Percentiles rank a stretch among this genome's conserved stretches.
Evolutionary conservation across 2,329 filamentous ascomycete genomes (phyloP).

Genomic region (Aspergillus floridensis): DNA sequence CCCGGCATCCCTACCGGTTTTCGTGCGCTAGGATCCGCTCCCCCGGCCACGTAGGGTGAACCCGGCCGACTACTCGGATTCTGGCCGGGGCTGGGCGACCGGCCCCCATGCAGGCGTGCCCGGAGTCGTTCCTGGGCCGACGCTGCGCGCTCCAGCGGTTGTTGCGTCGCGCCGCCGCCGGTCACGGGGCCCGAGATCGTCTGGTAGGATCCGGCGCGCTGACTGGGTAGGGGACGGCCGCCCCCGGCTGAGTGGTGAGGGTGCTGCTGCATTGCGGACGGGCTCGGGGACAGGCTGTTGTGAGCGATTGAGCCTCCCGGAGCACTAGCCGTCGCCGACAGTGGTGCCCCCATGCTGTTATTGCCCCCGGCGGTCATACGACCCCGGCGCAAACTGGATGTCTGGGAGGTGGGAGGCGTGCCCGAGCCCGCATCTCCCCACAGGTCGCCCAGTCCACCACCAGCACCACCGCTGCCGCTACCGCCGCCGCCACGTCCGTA

Average conservation of each 20-base stretch:
- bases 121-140: conserved; percentile 77
- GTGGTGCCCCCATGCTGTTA: conserved; percentile 18
- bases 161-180: conserved; percentile 3
- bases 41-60: conserved; percentile 18
- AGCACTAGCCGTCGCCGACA: conserved; percentile 23
- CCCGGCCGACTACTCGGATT: conserved; percentile 14
- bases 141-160: conserved; percentile 28
- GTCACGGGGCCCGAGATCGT: conserved; percentile 39
- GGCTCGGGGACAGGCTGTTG: conserved; percentile 27
- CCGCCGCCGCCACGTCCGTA: conserved; percentile 28
- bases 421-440: conserved; percentile 50
- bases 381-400: conserved; percentile 40
- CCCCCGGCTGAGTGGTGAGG: conserved; percentile 29
- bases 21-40: conserved; percentile 30
- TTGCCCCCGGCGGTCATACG: conserved; percentile 19
- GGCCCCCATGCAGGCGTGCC: conserved; percentile 68
- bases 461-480: conserved; percentile 23
- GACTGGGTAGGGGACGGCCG: conserved; percentile 65
- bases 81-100: conserved; percentile 34
- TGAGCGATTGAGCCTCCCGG: conserved; percentile 18
- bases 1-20: conserved; percentile 32
- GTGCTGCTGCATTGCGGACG: conserved; percentile 17
- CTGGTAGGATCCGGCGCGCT: conserved; percentile 74
- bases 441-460: conserved; percentile 54
- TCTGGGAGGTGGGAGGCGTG: conserved; percentile 33